Conservation (phyloP, 2,329 filamentous ascomycete species). For the Fusarium longipes region DNA sequence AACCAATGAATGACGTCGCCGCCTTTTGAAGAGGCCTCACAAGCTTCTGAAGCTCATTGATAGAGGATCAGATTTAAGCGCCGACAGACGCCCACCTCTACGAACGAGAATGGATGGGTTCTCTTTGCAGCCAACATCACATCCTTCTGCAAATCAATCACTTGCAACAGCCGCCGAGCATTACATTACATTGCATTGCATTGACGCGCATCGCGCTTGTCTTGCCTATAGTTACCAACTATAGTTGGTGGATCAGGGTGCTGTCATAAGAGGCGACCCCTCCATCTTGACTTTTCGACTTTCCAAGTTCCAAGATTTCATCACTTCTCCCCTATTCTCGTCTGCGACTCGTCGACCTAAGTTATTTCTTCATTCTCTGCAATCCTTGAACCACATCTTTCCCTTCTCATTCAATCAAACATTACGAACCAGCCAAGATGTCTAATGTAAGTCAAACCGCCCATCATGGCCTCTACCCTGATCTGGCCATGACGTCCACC, state of each 20-base stretch:
- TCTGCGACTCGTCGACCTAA: slow-evolving; percentile 18
- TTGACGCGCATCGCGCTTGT: slow-evolving; percentile 44
- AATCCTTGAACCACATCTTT: neutral
- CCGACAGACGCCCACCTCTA: slow-evolving; percentile 40
- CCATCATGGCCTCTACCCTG: slow-evolving; percentile 18
- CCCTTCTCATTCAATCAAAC: neutral
- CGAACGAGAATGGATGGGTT: slow-evolving; percentile 3
- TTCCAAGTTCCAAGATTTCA: slow-evolving; percentile 36
- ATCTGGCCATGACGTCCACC: slow-evolving; percentile 18
- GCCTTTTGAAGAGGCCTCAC: slow-evolving; percentile 44
- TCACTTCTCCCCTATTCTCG: slow-evolving; percentile 15
- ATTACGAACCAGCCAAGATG: slow-evolving; percentile 37
- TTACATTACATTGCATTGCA: slow-evolving; percentile 16
- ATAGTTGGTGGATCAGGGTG: slow-evolving; percentile 14
- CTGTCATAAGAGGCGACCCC: slow-evolving; percentile 34
- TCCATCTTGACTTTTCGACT: slow-evolving; percentile 34
- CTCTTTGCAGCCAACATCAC: slow-evolving; percentile 18
- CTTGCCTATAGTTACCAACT: neutral
- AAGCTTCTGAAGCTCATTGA: slow-evolving; percentile 18
- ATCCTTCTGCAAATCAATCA: slow-evolving; percentile 27
- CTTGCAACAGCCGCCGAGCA: slow-evolving; percentile 22
- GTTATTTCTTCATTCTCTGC: neutral
- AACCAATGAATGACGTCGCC: slow-evolving; percentile 44
- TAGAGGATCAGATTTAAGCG: slow-evolving; percentile 44
- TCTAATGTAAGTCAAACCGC: slow-evolving; percentile 46